Evolutionary conservation across 2,329 filamentous ascomycete genomes (phyloP).

Genomic region (Calonectria honghensis): DNA sequence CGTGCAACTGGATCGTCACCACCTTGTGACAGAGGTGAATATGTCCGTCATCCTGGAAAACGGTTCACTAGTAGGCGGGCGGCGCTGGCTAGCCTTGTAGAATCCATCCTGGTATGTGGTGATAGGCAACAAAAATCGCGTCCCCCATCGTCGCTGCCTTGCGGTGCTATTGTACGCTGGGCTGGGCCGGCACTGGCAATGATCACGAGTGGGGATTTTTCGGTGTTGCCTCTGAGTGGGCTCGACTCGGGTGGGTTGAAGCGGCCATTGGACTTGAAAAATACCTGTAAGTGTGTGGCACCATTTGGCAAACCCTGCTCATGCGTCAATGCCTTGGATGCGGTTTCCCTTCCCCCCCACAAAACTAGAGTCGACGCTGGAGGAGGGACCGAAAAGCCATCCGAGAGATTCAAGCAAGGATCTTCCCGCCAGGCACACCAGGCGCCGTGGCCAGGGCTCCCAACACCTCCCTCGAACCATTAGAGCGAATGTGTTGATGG

Average conservation of each 20-base stretch:
- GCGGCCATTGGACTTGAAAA: constrained; percentile 28
- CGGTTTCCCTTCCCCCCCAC: constrained; percentile 53
- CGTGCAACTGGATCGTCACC: constrained; percentile 37
- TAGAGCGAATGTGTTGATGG: constrained; percentile 3
- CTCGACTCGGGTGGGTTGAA: constrained; percentile 24
- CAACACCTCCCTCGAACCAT: constrained; percentile 33
- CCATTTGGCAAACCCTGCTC: constrained; percentile 56
- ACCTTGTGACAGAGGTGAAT: constrained; percentile 31
- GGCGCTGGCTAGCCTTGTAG: constrained; percentile 26
- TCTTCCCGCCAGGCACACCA: constrained; percentile 46
- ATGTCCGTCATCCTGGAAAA: constrained; percentile 38
- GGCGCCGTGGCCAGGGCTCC: constrained; percentile 36
- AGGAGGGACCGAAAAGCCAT: constrained; percentile 50
- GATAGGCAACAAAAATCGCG: constrained; percentile 17
- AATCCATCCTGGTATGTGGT: constrained; percentile 18
- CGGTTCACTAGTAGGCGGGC: constrained; percentile 33
- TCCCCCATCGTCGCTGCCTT: constrained; percentile 9
- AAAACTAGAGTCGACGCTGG: constrained; percentile 33
- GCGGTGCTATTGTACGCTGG: constrained; percentile 30
- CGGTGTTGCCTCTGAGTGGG: constrained; percentile 28
- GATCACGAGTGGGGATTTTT: constrained; percentile 32
- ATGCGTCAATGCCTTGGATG: constrained; percentile 65
- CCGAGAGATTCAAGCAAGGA: constrained; percentile 46
- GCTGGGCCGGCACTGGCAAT: constrained; percentile 28
- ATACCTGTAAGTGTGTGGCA: constrained; percentile 44